Base-by-base conservation (phyloP, 352 stramenopile species). In the Saprolegnia parasitica region DNA sequence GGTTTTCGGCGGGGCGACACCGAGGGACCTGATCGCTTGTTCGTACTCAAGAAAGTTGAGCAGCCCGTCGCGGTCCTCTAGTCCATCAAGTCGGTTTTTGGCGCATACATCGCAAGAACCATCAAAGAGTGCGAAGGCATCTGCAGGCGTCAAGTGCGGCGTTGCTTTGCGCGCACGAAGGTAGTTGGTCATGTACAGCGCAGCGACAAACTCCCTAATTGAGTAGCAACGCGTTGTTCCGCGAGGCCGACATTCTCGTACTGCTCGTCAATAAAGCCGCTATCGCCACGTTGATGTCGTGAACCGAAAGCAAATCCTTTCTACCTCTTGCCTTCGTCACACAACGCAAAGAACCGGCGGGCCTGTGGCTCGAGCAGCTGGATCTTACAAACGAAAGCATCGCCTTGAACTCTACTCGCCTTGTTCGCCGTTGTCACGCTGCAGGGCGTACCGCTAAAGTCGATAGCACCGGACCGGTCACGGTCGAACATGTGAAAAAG, bases 141-240 rank as follows among this genome's bases (percentile, higher is more conserved):
- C 63, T 15, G 46, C 26, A 1, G 63, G 63, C 8, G 63, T 55
- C 39, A 70, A 40, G 13, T 60, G 49, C 23, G 49, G 63, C 37
- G 29, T 18, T 11, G 20, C 32, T 61, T 50, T n/a, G 1, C 46
- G 45, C 5, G 9, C 11, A 3, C 81, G 79, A 18, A 92, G 78
- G 61, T 84, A 78, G 65, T 90, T 89, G 26, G 84, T 87, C 54
- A 92, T 81, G 60, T 92, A 90, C 63, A 92, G 73, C 20, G 82
- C 84, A 5, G 81, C 68, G 15, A 92, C 80, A 67, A 92, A 92
- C 60, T 90, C 82, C 1, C 81, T 91, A 83, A 35, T 35, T 87
- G 87, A 64, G 29, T 80, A 89, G 0, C 81, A 80, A n/a, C n/a
- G n/a, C n/a, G n/a, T n/a, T n/a, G n/a, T n/a, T n/a, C n/a, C 61